phyloP scores from a whole-genome alignment of 257 asterid species.

The Solanum chaucha region DNA sequence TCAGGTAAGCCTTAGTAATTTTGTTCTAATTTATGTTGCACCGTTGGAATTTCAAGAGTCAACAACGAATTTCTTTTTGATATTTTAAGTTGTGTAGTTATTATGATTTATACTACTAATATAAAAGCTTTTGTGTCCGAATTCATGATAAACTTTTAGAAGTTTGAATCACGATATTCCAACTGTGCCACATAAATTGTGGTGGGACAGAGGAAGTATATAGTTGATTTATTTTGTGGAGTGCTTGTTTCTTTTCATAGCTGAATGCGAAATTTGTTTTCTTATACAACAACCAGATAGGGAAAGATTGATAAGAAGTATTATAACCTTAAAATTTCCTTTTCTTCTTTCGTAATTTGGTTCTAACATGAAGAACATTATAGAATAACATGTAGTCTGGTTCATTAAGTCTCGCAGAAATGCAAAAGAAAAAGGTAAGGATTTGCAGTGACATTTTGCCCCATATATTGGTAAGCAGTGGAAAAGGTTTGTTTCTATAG shows the following conservation, averaged over 20 bases:
- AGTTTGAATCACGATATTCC: neutral
- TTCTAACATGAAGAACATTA: neutral
- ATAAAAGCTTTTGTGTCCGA: neutral
- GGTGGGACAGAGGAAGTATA: neutral
- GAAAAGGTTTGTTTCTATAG: neutral
- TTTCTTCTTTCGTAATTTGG: neutral
- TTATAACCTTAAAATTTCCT: neutral
- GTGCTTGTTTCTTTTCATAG: neutral
- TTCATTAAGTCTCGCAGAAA: neutral
- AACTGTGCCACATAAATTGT: neutral
- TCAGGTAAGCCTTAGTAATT: slow-evolving; percentile 35
- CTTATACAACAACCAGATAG: no score
- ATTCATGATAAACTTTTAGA: neutral
- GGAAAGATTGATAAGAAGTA: no score
- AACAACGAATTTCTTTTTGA: no score
- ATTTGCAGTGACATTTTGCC: neutral
- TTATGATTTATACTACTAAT: no score
- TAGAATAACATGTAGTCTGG: neutral
- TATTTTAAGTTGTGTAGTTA: no score
- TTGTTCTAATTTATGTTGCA: neutral
- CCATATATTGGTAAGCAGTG: neutral
- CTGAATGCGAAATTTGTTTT: neutral
- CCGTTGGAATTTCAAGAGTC: neutral
- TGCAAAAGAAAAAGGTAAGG: neutral
- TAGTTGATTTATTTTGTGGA: neutral